These are phyloP conservation scores for Coprinopsis cinerea DNA, from an alignment of 768 basidiomycete species.

Conservation along the genomic window DNA sequence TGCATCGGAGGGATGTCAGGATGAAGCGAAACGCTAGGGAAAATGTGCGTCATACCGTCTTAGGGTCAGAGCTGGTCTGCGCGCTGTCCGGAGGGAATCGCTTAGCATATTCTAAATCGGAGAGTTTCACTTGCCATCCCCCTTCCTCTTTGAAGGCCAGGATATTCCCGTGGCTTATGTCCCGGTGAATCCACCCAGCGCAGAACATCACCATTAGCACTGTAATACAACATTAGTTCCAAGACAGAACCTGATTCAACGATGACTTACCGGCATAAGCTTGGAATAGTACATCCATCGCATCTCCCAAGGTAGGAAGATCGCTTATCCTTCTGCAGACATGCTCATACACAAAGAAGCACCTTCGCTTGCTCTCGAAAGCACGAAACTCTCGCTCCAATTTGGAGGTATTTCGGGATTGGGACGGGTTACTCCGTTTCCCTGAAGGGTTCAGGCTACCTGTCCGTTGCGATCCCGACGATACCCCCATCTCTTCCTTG, in stretches of 20 bases:
- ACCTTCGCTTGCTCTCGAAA: not conserved
- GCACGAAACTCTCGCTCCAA: not conserved
- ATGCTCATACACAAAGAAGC: not conserved
- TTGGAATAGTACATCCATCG: not conserved
- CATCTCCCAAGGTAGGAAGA: not conserved
- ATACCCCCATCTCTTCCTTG: too few species aligned
- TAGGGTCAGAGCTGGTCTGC: not conserved
- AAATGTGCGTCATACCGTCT: not conserved
- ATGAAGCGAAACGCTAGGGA: not conserved
- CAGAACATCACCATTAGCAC: not conserved
- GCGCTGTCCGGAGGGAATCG: not conserved
- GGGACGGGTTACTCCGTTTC: not conserved
- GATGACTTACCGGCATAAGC: not conserved
- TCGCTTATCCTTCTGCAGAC: not conserved
- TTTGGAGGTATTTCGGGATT: not conserved
- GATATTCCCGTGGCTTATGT: constrained; percentile 1
- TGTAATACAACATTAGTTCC: not conserved
- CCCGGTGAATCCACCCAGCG: not conserved
- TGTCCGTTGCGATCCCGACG: too few species aligned
- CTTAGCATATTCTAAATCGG: constrained; percentile 1
- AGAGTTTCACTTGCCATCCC: not conserved
- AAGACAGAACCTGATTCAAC: too few species aligned
- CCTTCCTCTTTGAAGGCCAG: not conserved
- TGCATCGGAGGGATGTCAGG: not conserved
- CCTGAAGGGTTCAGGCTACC: too few species aligned